A percentile compares a stretch with the other conserved stretches of the same genome.
Conservation (phyloP, 495 filamentous ascomycete genomes). For the Parathielavia appendiculata region DNA sequence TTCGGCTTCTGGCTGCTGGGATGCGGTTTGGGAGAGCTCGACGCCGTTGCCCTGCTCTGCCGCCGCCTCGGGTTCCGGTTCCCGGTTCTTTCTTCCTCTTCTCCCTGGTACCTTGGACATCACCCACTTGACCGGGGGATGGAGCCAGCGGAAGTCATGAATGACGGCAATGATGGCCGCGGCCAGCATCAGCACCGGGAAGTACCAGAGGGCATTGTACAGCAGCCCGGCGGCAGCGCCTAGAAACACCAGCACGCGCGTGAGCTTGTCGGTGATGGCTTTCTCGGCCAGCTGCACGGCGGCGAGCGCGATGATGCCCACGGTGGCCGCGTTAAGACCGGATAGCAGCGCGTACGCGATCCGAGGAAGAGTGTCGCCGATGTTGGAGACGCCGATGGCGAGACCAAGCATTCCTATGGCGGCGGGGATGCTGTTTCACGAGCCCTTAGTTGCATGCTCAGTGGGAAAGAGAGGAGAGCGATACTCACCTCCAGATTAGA, state of each 20-base stretch:
- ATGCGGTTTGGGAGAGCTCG: not conserved
- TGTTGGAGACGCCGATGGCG: slow-evolving; percentile 59
- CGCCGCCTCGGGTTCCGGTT: not conserved
- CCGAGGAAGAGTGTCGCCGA: slow-evolving; percentile 54
- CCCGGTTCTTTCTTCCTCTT: not conserved
- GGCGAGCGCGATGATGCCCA: slow-evolving; percentile 74
- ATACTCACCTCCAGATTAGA: slow-evolving; percentile 50
- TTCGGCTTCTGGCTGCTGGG: not conserved
- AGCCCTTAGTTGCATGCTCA: not conserved
- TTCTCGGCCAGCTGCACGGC: slow-evolving; percentile 69
- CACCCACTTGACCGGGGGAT: slow-evolving; percentile 22
- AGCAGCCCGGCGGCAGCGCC: slow-evolving; percentile 63
- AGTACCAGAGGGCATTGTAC: slow-evolving; percentile 79
- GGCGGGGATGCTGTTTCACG: slow-evolving; percentile 55
- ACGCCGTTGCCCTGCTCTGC: not conserved
- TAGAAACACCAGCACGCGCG: slow-evolving; percentile 64
- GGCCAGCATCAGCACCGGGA: slow-evolving; percentile 61
- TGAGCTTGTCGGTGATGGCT: slow-evolving; percentile 67
- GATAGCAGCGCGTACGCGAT: slow-evolving; percentile 70
- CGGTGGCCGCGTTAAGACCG: slow-evolving; percentile 70
- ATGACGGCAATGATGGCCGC: slow-evolving; percentile 52
- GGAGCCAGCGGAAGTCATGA: slow-evolving; percentile 57
- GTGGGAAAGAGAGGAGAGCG: not conserved
- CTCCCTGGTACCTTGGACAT: not conserved
- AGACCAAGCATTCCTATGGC: slow-evolving; percentile 73